Evolutionary conservation across 805 yeast genomes (phyloP).

Genomic region (Barnettozyma vustinii): DNA sequence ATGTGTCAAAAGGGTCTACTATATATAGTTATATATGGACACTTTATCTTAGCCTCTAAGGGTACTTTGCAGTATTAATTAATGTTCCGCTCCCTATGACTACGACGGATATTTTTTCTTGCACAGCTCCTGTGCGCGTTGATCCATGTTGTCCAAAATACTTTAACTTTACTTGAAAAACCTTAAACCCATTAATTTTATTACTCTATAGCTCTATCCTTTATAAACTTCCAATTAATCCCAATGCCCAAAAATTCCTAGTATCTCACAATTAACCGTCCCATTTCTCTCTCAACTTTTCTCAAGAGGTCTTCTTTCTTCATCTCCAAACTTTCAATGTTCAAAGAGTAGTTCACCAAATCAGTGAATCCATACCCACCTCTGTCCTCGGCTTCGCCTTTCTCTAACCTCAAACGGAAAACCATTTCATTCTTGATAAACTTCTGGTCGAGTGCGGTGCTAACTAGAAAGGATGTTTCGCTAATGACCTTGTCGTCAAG

Average conservation of each 20-base stretch:
- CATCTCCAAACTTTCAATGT: slow-evolving; percentile 3
- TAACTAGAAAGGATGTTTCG: slow-evolving; percentile 5
- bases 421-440: neutral
- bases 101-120: too few relatives aligned
- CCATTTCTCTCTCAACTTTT: slow-evolving; percentile 7
- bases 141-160: too few relatives aligned
- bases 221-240: neutral
- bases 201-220: neutral
- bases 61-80: too few relatives aligned
- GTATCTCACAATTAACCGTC: slow-evolving; percentile 8
- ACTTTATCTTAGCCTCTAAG: too few relatives aligned
- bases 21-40: too few relatives aligned
- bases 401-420: neutral
- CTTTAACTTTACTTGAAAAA: too few relatives aligned
- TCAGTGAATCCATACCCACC: slow-evolving; percentile 12
- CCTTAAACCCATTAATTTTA: neutral
- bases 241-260: neutral
- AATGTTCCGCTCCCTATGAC: too few relatives aligned
- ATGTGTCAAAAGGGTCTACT: too few relatives aligned
- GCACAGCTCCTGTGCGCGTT: too few relatives aligned
- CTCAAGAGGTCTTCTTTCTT: slow-evolving; percentile 2
- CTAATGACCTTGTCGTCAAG: slow-evolving; percentile 5
- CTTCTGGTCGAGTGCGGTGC: neutral
- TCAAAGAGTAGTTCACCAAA: slow-evolving; percentile 7
- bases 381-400: slow-evolving; percentile 8